Evolutionary conservation across 768 basidiomycete species (phyloP).

Genomic region (Boletus sensibilis): DNA sequence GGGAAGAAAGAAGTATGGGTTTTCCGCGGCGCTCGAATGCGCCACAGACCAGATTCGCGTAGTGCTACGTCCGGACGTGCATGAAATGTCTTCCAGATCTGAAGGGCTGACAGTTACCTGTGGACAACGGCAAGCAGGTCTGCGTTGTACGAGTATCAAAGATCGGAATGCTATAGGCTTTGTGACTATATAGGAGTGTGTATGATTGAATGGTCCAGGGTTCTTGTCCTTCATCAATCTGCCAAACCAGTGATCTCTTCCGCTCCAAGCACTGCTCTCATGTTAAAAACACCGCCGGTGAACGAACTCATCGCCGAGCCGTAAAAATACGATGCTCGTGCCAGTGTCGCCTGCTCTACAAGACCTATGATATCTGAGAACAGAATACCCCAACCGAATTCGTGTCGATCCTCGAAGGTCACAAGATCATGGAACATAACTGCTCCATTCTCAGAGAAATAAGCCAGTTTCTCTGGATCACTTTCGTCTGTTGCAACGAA

Average conservation of each 20-base stretch:
- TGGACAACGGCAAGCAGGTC: not conserved
- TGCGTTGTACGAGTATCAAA: constrained; percentile 15
- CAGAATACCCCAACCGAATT: constrained; percentile 40
- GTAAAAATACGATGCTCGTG: constrained; percentile 38
- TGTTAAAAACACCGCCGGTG: constrained; percentile 39
- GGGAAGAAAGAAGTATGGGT: constrained; percentile 60
- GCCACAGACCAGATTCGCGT: constrained; percentile 31
- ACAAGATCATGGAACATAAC: constrained; percentile 40
- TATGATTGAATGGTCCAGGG: not conserved
- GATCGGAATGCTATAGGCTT: constrained; percentile 1
- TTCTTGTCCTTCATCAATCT: constrained; percentile 27
- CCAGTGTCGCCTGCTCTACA: constrained; percentile 40
- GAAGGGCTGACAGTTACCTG: not conserved
- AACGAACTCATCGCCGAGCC: constrained; percentile 40
- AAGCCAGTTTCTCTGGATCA: constrained; percentile 28
- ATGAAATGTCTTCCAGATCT: constrained; percentile 3
- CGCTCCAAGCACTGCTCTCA: constrained; percentile 36
- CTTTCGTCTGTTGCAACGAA: constrained; percentile 40
- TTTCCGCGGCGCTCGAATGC: constrained; percentile 47
- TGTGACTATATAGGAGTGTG: not conserved
- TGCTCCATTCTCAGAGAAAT: constrained; percentile 34
- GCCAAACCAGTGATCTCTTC: constrained; percentile 33
- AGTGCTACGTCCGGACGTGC: constrained; percentile 21
- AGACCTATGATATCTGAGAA: constrained; percentile 41
- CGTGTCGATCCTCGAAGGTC: constrained; percentile 38